A percentile compares a stretch with the other conserved stretches of the same genome.
Conservation (phyloP, 805 yeast genomes). For the Middelhovenomyces tepae region DNA sequence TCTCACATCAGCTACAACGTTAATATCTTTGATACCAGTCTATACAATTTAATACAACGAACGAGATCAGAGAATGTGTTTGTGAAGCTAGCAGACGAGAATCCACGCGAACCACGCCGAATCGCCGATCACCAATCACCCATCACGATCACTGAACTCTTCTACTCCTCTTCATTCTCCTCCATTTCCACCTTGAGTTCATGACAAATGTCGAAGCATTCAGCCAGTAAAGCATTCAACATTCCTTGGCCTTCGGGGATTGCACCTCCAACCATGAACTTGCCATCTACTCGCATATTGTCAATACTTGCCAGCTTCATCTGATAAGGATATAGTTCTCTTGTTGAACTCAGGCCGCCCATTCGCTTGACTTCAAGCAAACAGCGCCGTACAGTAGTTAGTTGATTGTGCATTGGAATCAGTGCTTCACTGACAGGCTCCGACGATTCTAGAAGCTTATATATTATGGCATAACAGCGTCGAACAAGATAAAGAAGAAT, state of each 20-base stretch:
- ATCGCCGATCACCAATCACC: no score
- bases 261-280: constrained; percentile 76
- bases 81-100: no score
- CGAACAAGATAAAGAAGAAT: constrained; percentile 70
- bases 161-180: constrained; percentile 41
- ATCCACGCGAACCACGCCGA: no score
- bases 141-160: no score
- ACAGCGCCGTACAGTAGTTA: constrained; percentile 85
- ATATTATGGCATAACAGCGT: constrained; percentile 84
- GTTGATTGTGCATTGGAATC: constrained; percentile 88
- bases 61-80: no score
- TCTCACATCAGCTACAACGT: no score
- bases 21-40: no score
- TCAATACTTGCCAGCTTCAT: constrained; percentile 88
- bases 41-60: no score
- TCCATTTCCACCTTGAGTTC: constrained; percentile 83
- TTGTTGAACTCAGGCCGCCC: constrained; percentile 80
- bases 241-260: constrained; percentile 98
- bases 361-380: constrained; percentile 80
- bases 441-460: constrained; percentile 78
- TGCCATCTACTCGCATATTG: constrained; percentile 81
- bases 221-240: constrained; percentile 81
- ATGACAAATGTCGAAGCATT: constrained; percentile 87
- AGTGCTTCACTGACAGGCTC: constrained; percentile 95
- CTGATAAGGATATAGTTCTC: constrained; percentile 94